Percentiles rank a stretch among this genome's conserved stretches.
Evolutionary conservation across 345 rosid genomes (phyloP).

Genomic region (Streptanthus diversifolius): DNA sequence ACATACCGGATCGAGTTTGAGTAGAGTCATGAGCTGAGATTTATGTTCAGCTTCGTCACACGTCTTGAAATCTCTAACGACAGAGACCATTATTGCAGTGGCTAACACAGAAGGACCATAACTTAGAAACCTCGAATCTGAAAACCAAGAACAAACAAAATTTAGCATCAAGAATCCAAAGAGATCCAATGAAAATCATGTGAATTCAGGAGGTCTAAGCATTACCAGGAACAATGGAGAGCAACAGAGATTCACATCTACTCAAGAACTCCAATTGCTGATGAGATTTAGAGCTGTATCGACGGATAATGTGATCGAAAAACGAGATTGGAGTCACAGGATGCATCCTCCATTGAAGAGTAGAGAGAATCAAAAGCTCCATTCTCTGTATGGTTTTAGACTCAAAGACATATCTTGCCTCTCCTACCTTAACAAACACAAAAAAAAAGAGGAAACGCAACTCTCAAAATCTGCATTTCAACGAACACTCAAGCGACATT

Average conservation of each 20-base stretch:
- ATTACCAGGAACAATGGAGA: slow-evolving; percentile 72
- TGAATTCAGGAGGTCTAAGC: slow-evolving; percentile 29
- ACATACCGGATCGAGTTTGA: slow-evolving; percentile 41
- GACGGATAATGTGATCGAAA: slow-evolving; percentile 67
- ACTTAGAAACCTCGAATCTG: slow-evolving; percentile 69
- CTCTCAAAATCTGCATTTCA: slow-evolving; percentile 23
- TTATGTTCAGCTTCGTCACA: slow-evolving; percentile 47
- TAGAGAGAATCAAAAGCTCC: slow-evolving; percentile 84
- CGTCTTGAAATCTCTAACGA: slow-evolving; percentile 56
- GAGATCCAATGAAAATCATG: not conserved
- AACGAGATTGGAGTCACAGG: slow-evolving; percentile 84
- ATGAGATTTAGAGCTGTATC: slow-evolving; percentile 51
- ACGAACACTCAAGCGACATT: slow-evolving; percentile 39
- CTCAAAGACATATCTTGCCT: slow-evolving; percentile 67
- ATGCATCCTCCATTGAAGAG: slow-evolving; percentile 87
- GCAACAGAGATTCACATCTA: slow-evolving; percentile 74
- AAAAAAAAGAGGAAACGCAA: not conserved
- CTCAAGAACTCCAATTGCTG: slow-evolving; percentile 62
- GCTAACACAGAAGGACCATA: slow-evolving; percentile 70
- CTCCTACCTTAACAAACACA: slow-evolving; percentile 55
- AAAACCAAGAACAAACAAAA: slow-evolving; percentile 33
- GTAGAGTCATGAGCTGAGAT: slow-evolving; percentile 61
- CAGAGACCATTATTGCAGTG: slow-evolving; percentile 69
- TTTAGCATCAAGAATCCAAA: slow-evolving; percentile 20
- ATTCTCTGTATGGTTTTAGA: slow-evolving; percentile 84